Percentiles rank a stretch among this genome's conserved stretches.
Conservation (phyloP, 768 basidiomycete species). For the Hygrophorus pudorinus region DNA sequence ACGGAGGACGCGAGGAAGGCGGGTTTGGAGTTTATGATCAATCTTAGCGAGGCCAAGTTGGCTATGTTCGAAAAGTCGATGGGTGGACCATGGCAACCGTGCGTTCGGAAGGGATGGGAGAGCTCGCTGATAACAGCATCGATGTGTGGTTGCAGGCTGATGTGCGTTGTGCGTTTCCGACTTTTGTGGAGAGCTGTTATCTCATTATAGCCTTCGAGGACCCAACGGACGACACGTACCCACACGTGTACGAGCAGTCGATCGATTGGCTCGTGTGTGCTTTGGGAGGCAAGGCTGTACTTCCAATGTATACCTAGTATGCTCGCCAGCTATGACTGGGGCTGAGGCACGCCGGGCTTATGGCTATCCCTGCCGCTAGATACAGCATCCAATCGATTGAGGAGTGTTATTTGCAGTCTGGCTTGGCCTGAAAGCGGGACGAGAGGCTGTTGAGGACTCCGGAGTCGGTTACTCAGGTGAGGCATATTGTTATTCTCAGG, state of each 20-base stretch:
- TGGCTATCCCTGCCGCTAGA: conserved; percentile 79
- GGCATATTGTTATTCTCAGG: too few species aligned
- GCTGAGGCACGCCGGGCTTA: conserved; percentile 73
- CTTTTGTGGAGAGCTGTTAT: conserved; percentile 3
- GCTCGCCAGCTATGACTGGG: conserved; percentile 80
- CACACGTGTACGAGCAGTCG: conserved; percentile 75
- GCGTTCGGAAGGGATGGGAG: conserved; percentile 72
- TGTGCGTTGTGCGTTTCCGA: conserved; percentile 36
- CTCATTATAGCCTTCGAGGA: conserved; percentile 2
- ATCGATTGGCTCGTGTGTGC: conserved; percentile 77
- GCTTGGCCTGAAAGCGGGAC: too few species aligned
- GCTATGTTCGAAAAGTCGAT: conserved; percentile 55
- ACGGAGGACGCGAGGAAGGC: conserved; percentile 67
- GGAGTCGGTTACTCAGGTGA: too few species aligned
- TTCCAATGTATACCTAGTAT: conserved; percentile 79
- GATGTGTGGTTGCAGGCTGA: conserved; percentile 65
- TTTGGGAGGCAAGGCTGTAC: conserved; percentile 61
- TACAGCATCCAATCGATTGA: too few species aligned
- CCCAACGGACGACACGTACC: conserved; percentile 14
- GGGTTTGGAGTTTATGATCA: conserved; percentile 77
- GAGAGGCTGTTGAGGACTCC: too few species aligned
- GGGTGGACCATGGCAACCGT: conserved; percentile 69
- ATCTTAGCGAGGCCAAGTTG: conserved; percentile 62
- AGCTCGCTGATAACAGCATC: conserved; percentile 50
- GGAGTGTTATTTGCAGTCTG: too few species aligned